A percentile compares a stretch with the other conserved stretches of the same genome.
These are phyloP conservation scores for Alliaria petiolata DNA, from an alignment of 345 rosid genomes.

Conservation along the genomic window DNA sequence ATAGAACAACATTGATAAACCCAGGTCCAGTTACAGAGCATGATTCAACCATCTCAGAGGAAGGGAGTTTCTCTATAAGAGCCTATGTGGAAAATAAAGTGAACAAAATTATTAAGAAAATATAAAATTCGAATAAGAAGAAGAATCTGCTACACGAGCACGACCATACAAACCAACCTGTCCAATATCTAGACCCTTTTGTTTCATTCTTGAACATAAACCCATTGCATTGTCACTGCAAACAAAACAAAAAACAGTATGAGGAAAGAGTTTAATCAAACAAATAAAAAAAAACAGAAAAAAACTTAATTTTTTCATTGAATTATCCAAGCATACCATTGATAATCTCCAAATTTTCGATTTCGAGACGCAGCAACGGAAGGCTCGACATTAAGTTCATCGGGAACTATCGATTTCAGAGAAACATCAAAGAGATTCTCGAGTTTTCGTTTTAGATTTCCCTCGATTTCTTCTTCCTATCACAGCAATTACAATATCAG, in stretches of 20 bases:
- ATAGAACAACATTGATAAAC: conserved; percentile 72
- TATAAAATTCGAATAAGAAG: not conserved
- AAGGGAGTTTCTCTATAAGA: conserved; percentile 64
- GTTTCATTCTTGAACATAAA: conserved; percentile 42
- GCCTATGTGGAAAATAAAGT: conserved; percentile 43
- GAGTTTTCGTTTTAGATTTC: conserved; percentile 58
- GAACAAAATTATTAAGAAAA: not conserved
- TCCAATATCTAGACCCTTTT: conserved; percentile 84
- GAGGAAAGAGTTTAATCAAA: not conserved
- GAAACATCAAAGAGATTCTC: conserved; percentile 59
- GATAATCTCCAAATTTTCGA: conserved; percentile 82
- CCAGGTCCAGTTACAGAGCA: conserved; percentile 94
- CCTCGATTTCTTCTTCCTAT: conserved; percentile 53
- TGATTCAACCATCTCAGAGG: conserved; percentile 74
- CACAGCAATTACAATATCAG: not conserved
- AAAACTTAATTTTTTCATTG: not conserved
- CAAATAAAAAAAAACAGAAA: no score
- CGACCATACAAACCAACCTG: conserved; percentile 42
- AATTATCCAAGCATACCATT: conserved; percentile 53
- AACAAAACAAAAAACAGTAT: not conserved
- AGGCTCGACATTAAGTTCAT: conserved; percentile 61
- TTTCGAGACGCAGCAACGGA: conserved; percentile 43
- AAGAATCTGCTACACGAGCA: not conserved
- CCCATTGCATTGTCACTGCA: conserved; percentile 94
- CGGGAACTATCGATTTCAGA: conserved; percentile 55